A percentile compares a stretch with the other conserved stretches of the same genome.
Conservation (phyloP, 2,329 filamentous ascomycete species). For the Fusarium vanettenii region DNA sequence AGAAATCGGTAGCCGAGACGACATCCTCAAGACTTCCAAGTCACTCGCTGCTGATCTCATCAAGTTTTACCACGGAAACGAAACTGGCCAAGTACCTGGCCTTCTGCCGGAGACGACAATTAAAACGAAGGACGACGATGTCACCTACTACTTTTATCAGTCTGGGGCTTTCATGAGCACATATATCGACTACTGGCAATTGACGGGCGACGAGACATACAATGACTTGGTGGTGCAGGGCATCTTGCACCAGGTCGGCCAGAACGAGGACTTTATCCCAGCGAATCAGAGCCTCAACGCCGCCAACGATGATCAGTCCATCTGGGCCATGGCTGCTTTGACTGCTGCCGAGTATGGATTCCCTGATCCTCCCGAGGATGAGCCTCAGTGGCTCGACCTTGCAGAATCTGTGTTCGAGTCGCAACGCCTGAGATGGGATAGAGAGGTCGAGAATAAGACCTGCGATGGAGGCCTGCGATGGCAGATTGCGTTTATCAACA, state of each 20-base stretch:
- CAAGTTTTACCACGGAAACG: slow-evolving; percentile 62
- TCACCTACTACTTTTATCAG: slow-evolving; percentile 74
- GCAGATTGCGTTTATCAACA: slow-evolving; percentile 80
- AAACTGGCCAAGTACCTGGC: slow-evolving; percentile 63
- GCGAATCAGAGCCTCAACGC: slow-evolving; percentile 65
- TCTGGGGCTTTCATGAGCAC: slow-evolving; percentile 75
- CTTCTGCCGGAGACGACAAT: slow-evolving; percentile 65
- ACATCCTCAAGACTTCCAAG: slow-evolving; percentile 24
- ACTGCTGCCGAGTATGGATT: slow-evolving; percentile 73
- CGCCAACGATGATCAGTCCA: slow-evolving; percentile 77
- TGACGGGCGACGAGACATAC: slow-evolving; percentile 72
- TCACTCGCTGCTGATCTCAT: slow-evolving; percentile 63
- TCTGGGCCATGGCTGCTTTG: slow-evolving; percentile 78
- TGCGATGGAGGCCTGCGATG: slow-evolving; percentile 75
- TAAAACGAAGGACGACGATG: slow-evolving; percentile 37
- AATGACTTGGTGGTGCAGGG: slow-evolving; percentile 68
- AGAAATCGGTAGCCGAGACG: slow-evolving; percentile 10
- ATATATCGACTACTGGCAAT: slow-evolving; percentile 76
- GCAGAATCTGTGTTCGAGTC: slow-evolving; percentile 67
- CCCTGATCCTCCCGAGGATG: slow-evolving; percentile 63
- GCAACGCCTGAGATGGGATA: slow-evolving; percentile 61
- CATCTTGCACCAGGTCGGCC: slow-evolving; percentile 67
- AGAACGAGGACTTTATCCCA: slow-evolving; percentile 68
- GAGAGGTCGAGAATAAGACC: slow-evolving; percentile 67
- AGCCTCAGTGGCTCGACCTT: slow-evolving; percentile 71